Evolutionary conservation across 164 flowering plant genomes (phyloP).

Genomic region (Nelumbo lutea): DNA sequence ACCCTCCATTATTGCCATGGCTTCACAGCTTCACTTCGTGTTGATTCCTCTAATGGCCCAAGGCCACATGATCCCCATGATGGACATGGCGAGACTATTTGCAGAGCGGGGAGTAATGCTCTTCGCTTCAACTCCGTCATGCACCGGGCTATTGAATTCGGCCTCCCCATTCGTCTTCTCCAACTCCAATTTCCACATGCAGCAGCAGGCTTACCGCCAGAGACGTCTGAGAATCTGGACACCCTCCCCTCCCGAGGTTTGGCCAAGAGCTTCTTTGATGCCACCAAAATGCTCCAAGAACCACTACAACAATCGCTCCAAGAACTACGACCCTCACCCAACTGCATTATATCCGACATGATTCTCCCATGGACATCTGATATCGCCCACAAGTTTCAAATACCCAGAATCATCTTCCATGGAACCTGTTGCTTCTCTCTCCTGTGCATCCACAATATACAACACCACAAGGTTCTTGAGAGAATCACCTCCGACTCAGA

Average conservation of each 20-base stretch:
- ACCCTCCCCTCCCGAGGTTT: conserved; percentile 22
- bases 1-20: conserved; percentile 1
- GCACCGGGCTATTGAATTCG: conserved; percentile 17
- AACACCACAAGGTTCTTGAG: conserved; percentile 15
- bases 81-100: conserved; percentile 50
- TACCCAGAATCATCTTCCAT: conserved; percentile 46
- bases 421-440: conserved; percentile 30
- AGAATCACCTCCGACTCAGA: conserved; percentile 20
- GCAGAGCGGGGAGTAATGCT: conserved; percentile 30
- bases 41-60: conserved; percentile 26
- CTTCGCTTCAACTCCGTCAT: conserved; percentile 16
- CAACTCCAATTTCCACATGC: conserved; percentile 25
- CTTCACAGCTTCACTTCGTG: conserved; percentile 17
- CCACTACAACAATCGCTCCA: conserved; percentile 30
- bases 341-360: conserved; percentile 46
- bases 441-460: conserved; percentile 15
- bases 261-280: conserved; percentile 25
- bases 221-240: conserved; percentile 50
- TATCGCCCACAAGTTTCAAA: conserved; percentile 23
- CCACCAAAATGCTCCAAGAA: conserved; percentile 24
- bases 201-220: conserved; percentile 51
- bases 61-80: conserved; percentile 38
- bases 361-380: conserved; percentile 34
- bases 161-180: conserved; percentile 24
- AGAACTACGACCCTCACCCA: conserved; percentile 25